A percentile compares a stretch with the other conserved stretches of the same genome.
Conservation (phyloP, 1,139 yeast species). For the Lipomyces yarrowii region DNA sequence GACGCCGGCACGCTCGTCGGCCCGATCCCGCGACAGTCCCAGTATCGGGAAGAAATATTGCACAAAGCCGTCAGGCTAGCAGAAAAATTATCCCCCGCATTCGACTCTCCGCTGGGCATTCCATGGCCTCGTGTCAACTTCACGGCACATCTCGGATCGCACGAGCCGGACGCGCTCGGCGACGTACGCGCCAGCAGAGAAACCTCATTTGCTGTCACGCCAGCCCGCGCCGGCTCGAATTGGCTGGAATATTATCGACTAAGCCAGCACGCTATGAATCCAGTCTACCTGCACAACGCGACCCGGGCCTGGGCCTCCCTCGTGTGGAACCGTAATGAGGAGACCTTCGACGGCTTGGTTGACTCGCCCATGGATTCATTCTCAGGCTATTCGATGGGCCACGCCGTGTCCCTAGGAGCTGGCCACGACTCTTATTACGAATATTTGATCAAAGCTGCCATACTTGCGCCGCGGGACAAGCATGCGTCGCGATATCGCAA, state of each 20-base stretch:
- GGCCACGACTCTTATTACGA: slow-evolving; percentile 94
- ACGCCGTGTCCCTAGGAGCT: slow-evolving; percentile 75
- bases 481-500: slow-evolving; percentile 69
- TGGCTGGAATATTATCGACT: slow-evolving; percentile 87
- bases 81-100: slow-evolving; percentile 65
- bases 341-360: slow-evolving; percentile 66
- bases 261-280: slow-evolving; percentile 75
- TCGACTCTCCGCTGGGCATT: slow-evolving; percentile 67
- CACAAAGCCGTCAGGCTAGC: slow-evolving; percentile 75
- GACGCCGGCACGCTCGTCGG: slow-evolving; percentile 53
- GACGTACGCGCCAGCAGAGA: slow-evolving; percentile 3
- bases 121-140: slow-evolving; percentile 39
- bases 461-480: slow-evolving; percentile 69
- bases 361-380: slow-evolving; percentile 79
- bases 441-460: slow-evolving; percentile 79
- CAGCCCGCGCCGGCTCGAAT: slow-evolving; percentile 86
- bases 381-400: slow-evolving; percentile 67
- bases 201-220: slow-evolving; percentile 46
- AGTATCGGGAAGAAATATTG: slow-evolving; percentile 55
- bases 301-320: slow-evolving; percentile 66
- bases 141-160: slow-evolving; percentile 56
- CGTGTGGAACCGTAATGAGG: slow-evolving; percentile 44
- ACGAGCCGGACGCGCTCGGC: slow-evolving; percentile 11
- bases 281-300: slow-evolving; percentile 75
- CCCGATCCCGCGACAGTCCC: slow-evolving; percentile 19